phyloP scores from a whole-genome alignment of 495 filamentous ascomycete species.

The Darksidea phi region DNA sequence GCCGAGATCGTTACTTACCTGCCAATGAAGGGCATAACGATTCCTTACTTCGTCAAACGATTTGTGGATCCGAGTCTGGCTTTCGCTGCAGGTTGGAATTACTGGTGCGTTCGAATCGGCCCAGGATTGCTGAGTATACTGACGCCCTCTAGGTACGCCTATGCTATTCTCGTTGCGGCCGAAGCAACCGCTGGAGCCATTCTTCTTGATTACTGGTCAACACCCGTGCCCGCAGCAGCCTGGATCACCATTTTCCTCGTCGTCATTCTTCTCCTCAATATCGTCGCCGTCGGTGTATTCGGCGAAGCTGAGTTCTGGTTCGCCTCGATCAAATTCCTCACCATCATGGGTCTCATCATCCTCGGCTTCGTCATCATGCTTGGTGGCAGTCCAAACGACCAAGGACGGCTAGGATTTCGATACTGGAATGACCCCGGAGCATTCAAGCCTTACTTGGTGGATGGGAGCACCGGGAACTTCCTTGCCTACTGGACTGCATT shows the following conservation, averaged over 20 bases:
- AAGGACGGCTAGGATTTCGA: conserved; percentile 28
- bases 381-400: conserved; percentile 26
- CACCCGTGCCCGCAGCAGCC: conserved; percentile 40
- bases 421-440: conserved; percentile 38
- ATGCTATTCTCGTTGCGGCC: conserved; percentile 39
- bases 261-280: conserved; percentile 48
- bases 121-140: neutral
- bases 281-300: conserved; percentile 48
- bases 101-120: conserved; percentile 23
- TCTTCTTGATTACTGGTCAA: conserved; percentile 52
- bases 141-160: conserved; percentile 29
- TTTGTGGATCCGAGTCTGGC: conserved; percentile 31
- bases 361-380: conserved; percentile 34
- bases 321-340: conserved; percentile 48
- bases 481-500: conserved; percentile 23
- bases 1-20: conserved; percentile 38
- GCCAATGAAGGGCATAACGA: conserved; percentile 33
- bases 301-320: conserved; percentile 52
- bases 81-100: conserved; percentile 30
- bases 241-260: conserved; percentile 51
- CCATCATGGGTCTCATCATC: conserved; percentile 46
- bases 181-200: conserved; percentile 48
- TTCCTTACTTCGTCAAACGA: conserved; percentile 33
- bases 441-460: conserved; percentile 33
- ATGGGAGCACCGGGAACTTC: conserved; percentile 22